Evolutionary conservation across 78 protist genomes (phyloP), one percentile per base, ranked within the genome.

Genomic region (Bigelowiella natans): DNA sequence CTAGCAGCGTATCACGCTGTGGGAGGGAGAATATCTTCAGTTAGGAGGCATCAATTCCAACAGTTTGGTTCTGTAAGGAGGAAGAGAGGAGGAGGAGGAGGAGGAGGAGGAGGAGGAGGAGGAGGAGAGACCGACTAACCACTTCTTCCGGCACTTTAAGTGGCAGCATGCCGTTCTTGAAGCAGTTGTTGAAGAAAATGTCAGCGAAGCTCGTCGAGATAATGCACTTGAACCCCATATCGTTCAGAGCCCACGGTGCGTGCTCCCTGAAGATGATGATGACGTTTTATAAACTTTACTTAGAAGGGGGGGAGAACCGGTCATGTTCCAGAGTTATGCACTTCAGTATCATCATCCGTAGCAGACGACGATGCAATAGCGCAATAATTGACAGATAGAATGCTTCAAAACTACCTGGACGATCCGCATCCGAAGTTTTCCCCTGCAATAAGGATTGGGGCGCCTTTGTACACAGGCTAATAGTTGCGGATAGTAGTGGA

Each of bases 391-490:
- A n/a, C n/a, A n/a, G n/a, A n/a, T n/a, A n/a, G n/a, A n/a, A n/a
- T n/a, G n/a, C n/a, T n/a, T n/a, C n/a, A n/a, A n/a, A n/a, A n/a
- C 34, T 18, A 51, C 73, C 73, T 85, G 7, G 90, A 83, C 31
- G 92, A 90, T 28, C 94, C 94, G 88, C 94, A 93, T 28, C 94
- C 94, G n/a, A 93, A 93, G 90, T 93, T 93, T 31, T 90, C 84
- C 86, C 94, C 93, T 7, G 89, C 88, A 7, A 93, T 89, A 36
- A 93, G 83, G 84, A 93, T 88, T 7, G 73, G 73, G 7, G 73
- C 73, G 7, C 73, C 87, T 83, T 88, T 39, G 91, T 82, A 31
- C 36, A 37, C 38, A 31, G 51, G 1, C 88, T 39, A 34, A 51
- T 51, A 51, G 18, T 26, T 18, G 73, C 7, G 73, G 7, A 0